Evolutionary conservation across 2,329 filamentous ascomycete genomes (phyloP), one percentile per base, ranked within the genome.

Genomic region (Thielaviopsis ethacetica): DNA sequence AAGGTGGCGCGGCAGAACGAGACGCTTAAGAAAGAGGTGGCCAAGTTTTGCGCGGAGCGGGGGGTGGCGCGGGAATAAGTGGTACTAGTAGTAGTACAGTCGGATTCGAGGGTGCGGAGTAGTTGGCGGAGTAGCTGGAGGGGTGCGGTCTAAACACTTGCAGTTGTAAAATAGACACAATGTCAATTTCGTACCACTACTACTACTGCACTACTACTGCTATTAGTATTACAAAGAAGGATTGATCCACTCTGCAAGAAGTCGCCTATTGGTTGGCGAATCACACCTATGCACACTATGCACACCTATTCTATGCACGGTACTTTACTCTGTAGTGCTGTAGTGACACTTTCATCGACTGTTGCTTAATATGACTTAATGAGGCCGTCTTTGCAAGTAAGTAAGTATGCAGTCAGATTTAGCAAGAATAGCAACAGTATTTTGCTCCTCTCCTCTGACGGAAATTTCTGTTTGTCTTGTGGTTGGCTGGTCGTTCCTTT

Each of bases 1-100:
- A 73, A 76, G 21, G 83, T 82, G 1, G 69, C 75, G 53, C 73
- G 79, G 58, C 85, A 89, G 74, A 76, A 76, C 61, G 79, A 82
- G 57, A 85, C 77, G 60, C 69, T 90, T 66, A 73, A 74, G 62
- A 88, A 85, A 73, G 86, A 91, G 72, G 86, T 90, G 6, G 78
- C 78, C 62, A 86, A 84, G 72, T 91, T 87, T 68, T 88, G 85
- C 65, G 73, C 74, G 52, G 84, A 87, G 71, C 74, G 84, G 50
- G 75, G 75, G 0, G 74, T 76, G 17, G 53, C 54, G 10, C 54
- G 56, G 50, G 24, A 59, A n/a, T n/a, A n/a, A n/a, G 7, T 61
- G 57, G 22, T 24, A 10, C n/a, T 4, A 10, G 30, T 10, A 12
- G 30, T 34, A 34, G 4, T 34, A 34, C 30, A 34, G 26, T 4